Conservation (phyloP, 768 basidiomycete genomes). For the Dioszegia hungarica region DNA sequence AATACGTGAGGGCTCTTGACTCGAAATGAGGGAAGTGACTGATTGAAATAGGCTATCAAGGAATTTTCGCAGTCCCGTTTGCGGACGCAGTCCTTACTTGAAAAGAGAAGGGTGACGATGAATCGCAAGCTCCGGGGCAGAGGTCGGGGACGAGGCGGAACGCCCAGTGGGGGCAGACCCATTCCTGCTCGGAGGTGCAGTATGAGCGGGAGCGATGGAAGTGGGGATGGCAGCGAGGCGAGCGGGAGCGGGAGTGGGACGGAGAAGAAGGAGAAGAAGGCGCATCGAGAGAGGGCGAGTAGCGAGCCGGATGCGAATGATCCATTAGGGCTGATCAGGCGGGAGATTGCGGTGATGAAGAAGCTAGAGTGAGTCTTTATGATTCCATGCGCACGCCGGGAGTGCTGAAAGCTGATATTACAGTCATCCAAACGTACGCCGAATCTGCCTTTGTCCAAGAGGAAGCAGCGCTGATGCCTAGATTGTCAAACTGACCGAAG, state of each 20-base stretch:
- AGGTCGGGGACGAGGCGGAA: background rate
- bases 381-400: background rate
- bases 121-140: slow-evolving; percentile 4
- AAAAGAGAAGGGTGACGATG: too few relatives aligned
- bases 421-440: slow-evolving; percentile 48
- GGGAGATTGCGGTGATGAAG: slow-evolving; percentile 50
- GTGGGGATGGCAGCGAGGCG: background rate
- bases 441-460: background rate
- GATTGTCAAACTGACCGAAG: slow-evolving; percentile 49
- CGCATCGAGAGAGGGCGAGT: background rate
- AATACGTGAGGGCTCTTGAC: slow-evolving; percentile 39
- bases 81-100: slow-evolving; percentile 34
- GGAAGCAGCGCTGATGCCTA: slow-evolving; percentile 15
- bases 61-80: slow-evolving; percentile 49
- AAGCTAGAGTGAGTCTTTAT: slow-evolving; percentile 46
- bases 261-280: background rate
- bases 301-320: slow-evolving; percentile 26
- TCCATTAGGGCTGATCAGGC: slow-evolving; percentile 43
- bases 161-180: background rate
- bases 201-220: slow-evolving; percentile 1
- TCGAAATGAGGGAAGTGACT: background rate
- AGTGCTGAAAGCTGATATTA: slow-evolving; percentile 11
- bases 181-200: background rate
- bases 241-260: background rate
- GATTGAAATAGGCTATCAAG: slow-evolving; percentile 46